These are phyloP conservation scores for Rosellinia necatrix DNA, from an alignment of 2,329 filamentous ascomycete species.

Conservation along the genomic window DNA sequence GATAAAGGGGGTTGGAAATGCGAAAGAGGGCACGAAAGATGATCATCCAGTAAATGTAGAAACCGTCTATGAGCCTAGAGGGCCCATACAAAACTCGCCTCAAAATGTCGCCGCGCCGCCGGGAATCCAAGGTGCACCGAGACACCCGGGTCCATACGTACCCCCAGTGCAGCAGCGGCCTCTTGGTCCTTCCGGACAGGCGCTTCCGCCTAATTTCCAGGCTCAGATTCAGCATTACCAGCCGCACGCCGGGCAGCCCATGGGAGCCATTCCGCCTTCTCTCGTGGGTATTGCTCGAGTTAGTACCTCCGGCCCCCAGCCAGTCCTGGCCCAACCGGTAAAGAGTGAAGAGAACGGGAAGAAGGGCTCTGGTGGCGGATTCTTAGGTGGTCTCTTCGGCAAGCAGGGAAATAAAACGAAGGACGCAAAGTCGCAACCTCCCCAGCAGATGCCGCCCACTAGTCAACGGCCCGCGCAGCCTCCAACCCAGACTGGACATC, in stretches of 20 bases:
- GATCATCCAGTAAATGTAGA: constrained; percentile 34
- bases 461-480: constrained; percentile 30
- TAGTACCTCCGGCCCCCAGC: constrained; percentile 24
- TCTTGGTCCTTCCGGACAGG: constrained; percentile 10
- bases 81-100: constrained; percentile 30
- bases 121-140: constrained; percentile 14
- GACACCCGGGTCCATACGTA: constrained; percentile 14
- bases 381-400: constrained; percentile 37
- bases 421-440: constrained; percentile 32
- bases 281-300: constrained; percentile 23
- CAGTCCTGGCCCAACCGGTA: constrained; percentile 25
- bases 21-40: constrained; percentile 37
- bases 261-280: constrained; percentile 8
- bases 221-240: constrained; percentile 5
- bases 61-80: constrained; percentile 23
- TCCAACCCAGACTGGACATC: constrained; percentile 29
- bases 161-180: not conserved
- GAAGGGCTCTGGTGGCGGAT: constrained; percentile 33
- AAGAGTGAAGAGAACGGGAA: constrained; percentile 34
- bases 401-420: constrained; percentile 35
- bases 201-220: not conserved
- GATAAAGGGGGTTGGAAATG: constrained; percentile 38
- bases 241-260: constrained; percentile 14
- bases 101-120: constrained; percentile 14
- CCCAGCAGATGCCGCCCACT: constrained; percentile 25